Conservation (phyloP, 805 yeast genomes). For the Tetrapisispora namnaoensis region DNA sequence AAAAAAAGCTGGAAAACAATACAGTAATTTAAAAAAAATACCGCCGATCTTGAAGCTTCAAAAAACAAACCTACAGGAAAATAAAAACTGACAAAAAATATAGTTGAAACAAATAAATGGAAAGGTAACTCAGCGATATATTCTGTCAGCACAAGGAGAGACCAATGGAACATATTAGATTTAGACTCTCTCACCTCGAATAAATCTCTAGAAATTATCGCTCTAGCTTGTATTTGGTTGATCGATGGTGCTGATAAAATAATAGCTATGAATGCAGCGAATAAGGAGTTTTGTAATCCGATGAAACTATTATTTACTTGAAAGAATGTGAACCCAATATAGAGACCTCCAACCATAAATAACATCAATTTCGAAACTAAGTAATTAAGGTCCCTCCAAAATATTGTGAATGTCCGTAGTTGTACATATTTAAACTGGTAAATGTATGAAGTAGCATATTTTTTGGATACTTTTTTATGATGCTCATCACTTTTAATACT, state of each 20-base stretch:
- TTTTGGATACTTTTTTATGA: conserved; percentile 7
- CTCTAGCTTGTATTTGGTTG: conserved; percentile 33
- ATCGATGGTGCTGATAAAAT: conserved; percentile 33
- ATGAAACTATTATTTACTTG: conserved; percentile 40
- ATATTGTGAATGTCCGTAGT: conserved; percentile 13
- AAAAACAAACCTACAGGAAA: conserved; percentile 31
- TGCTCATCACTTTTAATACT: background rate
- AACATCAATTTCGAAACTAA: conserved; percentile 36
- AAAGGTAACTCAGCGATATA: conserved; percentile 31
- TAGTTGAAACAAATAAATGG: conserved; percentile 22
- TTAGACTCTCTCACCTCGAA: conserved; percentile 35
- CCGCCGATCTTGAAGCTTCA: conserved; percentile 29
- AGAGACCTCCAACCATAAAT: conserved; percentile 35
- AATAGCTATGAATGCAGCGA: conserved; percentile 31
- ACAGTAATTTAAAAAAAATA: conserved; percentile 35
- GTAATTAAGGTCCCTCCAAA: conserved; percentile 36
- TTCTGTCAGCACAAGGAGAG: conserved; percentile 30
- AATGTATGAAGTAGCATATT: conserved; percentile 17
- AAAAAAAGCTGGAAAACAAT: conserved; percentile 40
- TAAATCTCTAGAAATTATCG: conserved; percentile 30
- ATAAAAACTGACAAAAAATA: conserved; percentile 32
- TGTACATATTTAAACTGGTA: conserved; percentile 31
- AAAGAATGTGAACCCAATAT: conserved; percentile 48
- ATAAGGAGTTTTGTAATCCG: conserved; percentile 31
- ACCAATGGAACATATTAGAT: conserved; percentile 35